Base-by-base conservation (phyloP, 169 alveolate genomes). In the Eimeria sp. region DNA sequence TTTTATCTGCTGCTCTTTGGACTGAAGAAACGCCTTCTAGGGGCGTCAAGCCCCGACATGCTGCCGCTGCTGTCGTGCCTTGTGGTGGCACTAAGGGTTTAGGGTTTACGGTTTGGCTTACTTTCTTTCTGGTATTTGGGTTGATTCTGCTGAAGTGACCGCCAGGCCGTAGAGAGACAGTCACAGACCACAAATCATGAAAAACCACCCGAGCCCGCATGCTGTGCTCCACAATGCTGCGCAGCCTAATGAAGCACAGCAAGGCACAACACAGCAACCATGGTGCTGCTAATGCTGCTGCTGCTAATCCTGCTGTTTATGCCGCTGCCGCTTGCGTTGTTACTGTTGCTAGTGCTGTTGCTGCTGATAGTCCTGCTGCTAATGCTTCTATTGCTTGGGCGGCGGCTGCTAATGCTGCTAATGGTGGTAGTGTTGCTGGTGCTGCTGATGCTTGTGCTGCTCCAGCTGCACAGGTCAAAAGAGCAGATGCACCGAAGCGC, bases 121-220 rank as follows among this genome's bases (percentile, higher is more conserved):
- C 98, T 96, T 98, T 98, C 58, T 93, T 61, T 84, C 98, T 95
- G 1, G 98, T 97, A 65, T 27, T 73, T 0, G 98, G 95, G 90
- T 97, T 97, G 27, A 98, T 98, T 90, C 97, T 97, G 90, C 97
- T 97, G 97, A 98, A 98, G 30, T 97, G 95, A 30, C 99, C 99
- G 45, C 98, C 98, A 0, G 97, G 97, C 78, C 97, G 98, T 18
- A 98, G 98, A n/a, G 95, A 96, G 47, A 99, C 96, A n/a, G 72
- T 83, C 0, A 99, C 97, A 67, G 98, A 96, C 99, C 99, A 99
- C 49, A 99, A 97, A 96, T 99, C 99, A 96, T 98, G 99, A 49
- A 93, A 96, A 47, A 97, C 98, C 25, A 98, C 97, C 40, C 91
- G 93, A 18, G 99, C 98, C 67, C 95, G 89, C 72, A 98, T 90